Base-by-base conservation (phyloP, 768 basidiomycete species). In the Baorangia bicolor region DNA sequence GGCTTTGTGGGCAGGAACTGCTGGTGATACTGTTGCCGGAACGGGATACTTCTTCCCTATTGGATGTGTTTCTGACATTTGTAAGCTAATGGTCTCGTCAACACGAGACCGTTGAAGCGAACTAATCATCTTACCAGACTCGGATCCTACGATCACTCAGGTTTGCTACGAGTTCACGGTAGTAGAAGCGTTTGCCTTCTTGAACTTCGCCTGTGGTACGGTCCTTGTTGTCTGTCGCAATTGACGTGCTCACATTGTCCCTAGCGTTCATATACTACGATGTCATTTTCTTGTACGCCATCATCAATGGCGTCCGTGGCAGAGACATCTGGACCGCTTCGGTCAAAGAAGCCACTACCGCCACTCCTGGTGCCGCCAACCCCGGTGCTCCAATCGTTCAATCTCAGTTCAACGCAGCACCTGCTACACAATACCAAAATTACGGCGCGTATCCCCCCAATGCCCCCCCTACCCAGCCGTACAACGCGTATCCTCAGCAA, bases 261-360 rank as follows among this genome's bases (percentile, higher is more conserved):
- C 35, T 20, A 67, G 69, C 59, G 16, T 65, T 71, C 48, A 33
- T 69, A 10, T 71, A 69, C 51, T 61, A 56, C 27, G 62, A 59
- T 39, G 49, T 57, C 35, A 41, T 64, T 20, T 30, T 70, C 25
- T 42, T 65, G 41, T 69, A 60, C 31, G 66, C 61, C 43, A 61
- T 67, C 40, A 60, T 67, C 55, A 56, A 46, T 12, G 60, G 59
- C 18, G 48, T 65, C 25, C 60, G 55, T 33, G 67, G 71, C 23
- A 64, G 27, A 33, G 18, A 57, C 23, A 33, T 73, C 4, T 69
- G 71, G 69, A 63, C 49, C 1, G 6, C 50, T 42, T 71, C 67
- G 20, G 60, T 69, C 25, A 47, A 51, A 3, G 67, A 63, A 49
- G 67, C 63, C 6, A 25, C 56, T 27, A n/a, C 18, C 4, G 35